Evolutionary conservation across 1,139 yeast genomes (phyloP).

Genomic region (Yamadazyma aaseri): DNA sequence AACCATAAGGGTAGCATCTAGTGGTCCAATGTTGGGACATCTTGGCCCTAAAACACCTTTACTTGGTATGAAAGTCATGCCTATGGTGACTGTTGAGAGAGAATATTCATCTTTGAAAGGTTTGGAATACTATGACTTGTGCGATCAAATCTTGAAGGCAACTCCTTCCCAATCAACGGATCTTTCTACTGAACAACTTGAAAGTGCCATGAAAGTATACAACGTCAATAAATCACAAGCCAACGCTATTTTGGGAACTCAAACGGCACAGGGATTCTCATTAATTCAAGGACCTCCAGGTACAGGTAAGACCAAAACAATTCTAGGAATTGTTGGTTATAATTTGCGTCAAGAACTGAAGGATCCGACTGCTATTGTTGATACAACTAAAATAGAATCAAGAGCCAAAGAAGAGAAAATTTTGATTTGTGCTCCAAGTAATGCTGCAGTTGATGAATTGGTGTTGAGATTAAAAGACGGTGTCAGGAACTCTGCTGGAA

Average conservation of each 20-base stretch:
- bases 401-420: slow-evolving; percentile 34
- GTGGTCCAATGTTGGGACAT: slow-evolving; percentile 49
- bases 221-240: slow-evolving; percentile 88
- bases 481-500: slow-evolving; percentile 58
- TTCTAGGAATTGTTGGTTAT: slow-evolving; percentile 86
- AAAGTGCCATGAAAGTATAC: slow-evolving; percentile 43
- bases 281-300: slow-evolving; percentile 98
- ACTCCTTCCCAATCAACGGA: slow-evolving; percentile 46
- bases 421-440: slow-evolving; percentile 95
- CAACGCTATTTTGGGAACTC: slow-evolving; percentile 75
- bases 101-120: slow-evolving; percentile 86
- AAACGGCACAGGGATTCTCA: slow-evolving; percentile 70
- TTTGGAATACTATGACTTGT: slow-evolving; percentile 74
- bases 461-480: slow-evolving; percentile 84
- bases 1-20: slow-evolving; percentile 63
- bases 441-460: slow-evolving; percentile 97
- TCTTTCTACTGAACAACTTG: slow-evolving; percentile 35
- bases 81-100: slow-evolving; percentile 89
- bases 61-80: slow-evolving; percentile 72
- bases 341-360: slow-evolving; percentile 15
- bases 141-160: slow-evolving; percentile 63
- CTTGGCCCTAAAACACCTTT: slow-evolving; percentile 65
- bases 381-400: slow-evolving; percentile 3
- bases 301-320: slow-evolving; percentile 97
- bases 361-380: slow-evolving; percentile 6